These are phyloP conservation scores for Cutaneotrichosporon dermatis DNA, from an alignment of 1,284 basidiomycete species.

Conservation along the genomic window DNA sequence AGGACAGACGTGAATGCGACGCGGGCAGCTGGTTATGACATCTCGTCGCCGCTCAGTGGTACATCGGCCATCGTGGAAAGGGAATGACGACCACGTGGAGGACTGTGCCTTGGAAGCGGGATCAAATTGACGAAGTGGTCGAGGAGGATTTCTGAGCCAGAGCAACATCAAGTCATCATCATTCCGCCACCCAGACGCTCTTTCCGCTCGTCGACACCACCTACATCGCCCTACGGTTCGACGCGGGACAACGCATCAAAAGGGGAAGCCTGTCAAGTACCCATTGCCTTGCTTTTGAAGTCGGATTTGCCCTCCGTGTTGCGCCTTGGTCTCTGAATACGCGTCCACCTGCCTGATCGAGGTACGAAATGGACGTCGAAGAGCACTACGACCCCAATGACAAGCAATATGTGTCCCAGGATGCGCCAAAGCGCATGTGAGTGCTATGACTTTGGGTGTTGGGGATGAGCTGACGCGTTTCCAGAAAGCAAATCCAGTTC, in stretches of 20 bases:
- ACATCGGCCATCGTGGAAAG: not conserved
- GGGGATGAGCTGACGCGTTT: not conserved
- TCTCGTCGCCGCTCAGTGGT: not conserved
- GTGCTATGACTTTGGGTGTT: constrained; percentile 33
- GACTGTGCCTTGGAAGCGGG: not conserved
- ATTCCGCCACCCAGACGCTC: not conserved
- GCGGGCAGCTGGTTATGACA: not conserved
- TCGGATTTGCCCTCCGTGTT: too few relatives aligned
- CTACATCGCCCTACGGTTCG: too few relatives aligned
- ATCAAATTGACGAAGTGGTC: not conserved
- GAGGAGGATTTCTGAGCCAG: not conserved
- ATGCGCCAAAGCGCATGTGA: constrained; percentile 88
- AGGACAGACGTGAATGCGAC: not conserved
- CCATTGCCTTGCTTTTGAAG: too few relatives aligned
- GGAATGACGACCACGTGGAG: not conserved
- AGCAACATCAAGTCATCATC: not conserved
- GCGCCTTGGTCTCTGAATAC: too few relatives aligned
- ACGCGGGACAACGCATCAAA: too few relatives aligned
- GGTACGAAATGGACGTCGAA: constrained; percentile 19
- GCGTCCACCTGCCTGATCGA: too few relatives aligned
- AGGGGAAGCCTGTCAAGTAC: too few relatives aligned
- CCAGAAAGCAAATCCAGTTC: constrained; percentile 89
- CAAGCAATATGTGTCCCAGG: constrained; percentile 80
- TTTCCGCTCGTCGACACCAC: not conserved
- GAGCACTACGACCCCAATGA: constrained; percentile 35